These are phyloP conservation scores for Didymosphaeria variabile DNA, from an alignment of 2,329 filamentous ascomycete species.

Conservation along the genomic window DNA sequence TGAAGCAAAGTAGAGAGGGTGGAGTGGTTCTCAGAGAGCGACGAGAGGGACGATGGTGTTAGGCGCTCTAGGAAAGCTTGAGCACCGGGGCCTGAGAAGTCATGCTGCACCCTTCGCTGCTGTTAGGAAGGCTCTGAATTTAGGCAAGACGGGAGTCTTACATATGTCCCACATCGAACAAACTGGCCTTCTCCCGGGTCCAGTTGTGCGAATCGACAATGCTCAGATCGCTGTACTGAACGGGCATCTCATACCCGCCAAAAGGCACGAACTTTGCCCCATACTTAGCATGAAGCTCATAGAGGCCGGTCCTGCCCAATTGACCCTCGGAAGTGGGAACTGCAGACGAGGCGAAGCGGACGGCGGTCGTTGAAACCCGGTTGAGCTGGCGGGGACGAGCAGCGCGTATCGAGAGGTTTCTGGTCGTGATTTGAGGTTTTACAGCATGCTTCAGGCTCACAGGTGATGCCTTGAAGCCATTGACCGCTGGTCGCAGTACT, in stretches of 20 bases:
- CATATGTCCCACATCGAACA: conserved; percentile 99
- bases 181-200: conserved; percentile 84
- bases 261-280: conserved; percentile 98
- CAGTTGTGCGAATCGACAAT: conserved; percentile 88
- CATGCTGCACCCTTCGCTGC: conserved; percentile 73
- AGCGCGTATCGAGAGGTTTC: conserved; percentile 28
- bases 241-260: conserved; percentile 90
- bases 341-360: conserved; percentile 41
- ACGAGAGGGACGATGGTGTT: conserved; percentile 77
- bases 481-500: conserved; percentile 36
- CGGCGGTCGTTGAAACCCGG: conserved; percentile 22
- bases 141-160: conserved; percentile 54
- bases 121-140: conserved; percentile 6
- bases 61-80: conserved; percentile 82
- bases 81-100: conserved; percentile 81
- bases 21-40: conserved; percentile 72
- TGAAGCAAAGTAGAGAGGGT: conserved; percentile 87
- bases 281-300: conserved; percentile 78
- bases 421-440: conserved; percentile 24
- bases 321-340: conserved; percentile 31
- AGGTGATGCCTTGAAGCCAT: conserved; percentile 30
- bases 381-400: conserved; percentile 37
- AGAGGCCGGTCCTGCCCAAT: conserved; percentile 73
- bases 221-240: conserved; percentile 81
- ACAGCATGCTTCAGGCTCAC: conserved; percentile 25